These are phyloP conservation scores for Emergomyces pasteurianus DNA, from an alignment of 2,329 filamentous ascomycete species.

Conservation along the genomic window DNA sequence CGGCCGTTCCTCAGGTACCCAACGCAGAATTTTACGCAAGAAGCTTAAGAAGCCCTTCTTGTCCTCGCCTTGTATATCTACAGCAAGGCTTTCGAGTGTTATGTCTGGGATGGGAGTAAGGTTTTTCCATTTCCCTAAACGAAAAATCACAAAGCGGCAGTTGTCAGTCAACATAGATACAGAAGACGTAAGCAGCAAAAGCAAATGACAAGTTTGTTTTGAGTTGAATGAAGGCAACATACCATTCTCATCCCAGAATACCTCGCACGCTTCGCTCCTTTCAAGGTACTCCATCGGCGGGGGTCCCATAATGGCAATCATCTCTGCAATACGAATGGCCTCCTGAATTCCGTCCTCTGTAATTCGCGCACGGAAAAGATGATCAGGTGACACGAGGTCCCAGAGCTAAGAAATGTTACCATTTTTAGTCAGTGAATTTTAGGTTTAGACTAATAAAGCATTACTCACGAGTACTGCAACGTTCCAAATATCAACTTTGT, in stretches of 20 bases:
- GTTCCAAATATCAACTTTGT: constrained; percentile 16
- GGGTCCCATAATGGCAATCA: constrained; percentile 4
- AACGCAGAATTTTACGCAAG: neutral
- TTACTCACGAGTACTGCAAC: constrained; percentile 13
- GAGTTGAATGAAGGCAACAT: neutral
- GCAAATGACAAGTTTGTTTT: neutral
- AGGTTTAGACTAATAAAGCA: neutral
- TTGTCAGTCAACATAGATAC: neutral
- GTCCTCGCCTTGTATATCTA: neutral
- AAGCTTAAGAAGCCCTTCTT: neutral
- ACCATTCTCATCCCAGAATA: constrained; percentile 4
- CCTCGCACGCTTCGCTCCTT: neutral
- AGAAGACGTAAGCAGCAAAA: neutral
- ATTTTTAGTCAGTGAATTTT: neutral
- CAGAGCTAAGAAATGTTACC: neutral
- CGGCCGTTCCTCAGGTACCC: constrained; percentile 2
- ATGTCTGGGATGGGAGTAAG: constrained; percentile 2
- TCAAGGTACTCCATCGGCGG: neutral
- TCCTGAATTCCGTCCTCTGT: neutral
- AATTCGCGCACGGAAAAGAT: neutral
- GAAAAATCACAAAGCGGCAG: neutral
- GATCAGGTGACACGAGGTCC: neutral
- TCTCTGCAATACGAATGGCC: constrained; percentile 1
- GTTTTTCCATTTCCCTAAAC: neutral
- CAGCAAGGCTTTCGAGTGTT: neutral